A percentile compares a stretch with the other conserved stretches of the same genome.
Evolutionary conservation across 768 basidiomycete genomes (phyloP).

Genomic region (Sutorius australiensis): DNA sequence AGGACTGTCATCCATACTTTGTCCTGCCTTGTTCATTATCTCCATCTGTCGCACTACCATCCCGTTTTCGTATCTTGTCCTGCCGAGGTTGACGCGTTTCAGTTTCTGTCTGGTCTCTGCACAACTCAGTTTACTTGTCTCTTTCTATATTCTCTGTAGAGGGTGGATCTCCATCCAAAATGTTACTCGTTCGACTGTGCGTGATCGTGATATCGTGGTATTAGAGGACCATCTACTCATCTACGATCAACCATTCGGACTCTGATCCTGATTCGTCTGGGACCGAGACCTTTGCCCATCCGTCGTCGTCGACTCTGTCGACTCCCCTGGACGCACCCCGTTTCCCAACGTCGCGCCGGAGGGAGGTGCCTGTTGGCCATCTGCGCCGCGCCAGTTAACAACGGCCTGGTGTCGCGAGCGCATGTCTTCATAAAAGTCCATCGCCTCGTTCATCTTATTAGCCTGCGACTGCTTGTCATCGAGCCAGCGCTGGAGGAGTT

Average conservation of each 20-base stretch:
- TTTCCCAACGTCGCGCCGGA: constrained; percentile 41
- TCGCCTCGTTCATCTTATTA: constrained; percentile 93
- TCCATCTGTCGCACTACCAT: constrained; percentile 17
- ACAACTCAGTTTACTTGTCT: constrained; percentile 17
- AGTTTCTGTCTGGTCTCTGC: constrained; percentile 13
- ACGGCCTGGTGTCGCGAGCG: constrained; percentile 66
- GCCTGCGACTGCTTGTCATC: constrained; percentile 92
- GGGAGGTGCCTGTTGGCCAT: constrained; percentile 32
- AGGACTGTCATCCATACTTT: constrained; percentile 30
- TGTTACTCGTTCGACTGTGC: constrained; percentile 17
- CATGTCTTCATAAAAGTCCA: constrained; percentile 86
- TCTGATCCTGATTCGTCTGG: constrained; percentile 72
- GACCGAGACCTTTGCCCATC: constrained; percentile 72
- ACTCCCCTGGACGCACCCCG: constrained; percentile 42
- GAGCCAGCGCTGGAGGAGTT: constrained; percentile 93
- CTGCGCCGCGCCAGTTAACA: constrained; percentile 51
- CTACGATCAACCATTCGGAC: constrained; percentile 87
- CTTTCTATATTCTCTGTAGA: constrained; percentile 32
- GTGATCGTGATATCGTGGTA: constrained; percentile 18
- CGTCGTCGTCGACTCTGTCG: constrained; percentile 40
- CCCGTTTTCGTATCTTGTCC: constrained; percentile 22
- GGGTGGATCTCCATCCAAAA: constrained; percentile 28
- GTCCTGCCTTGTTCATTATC: constrained; percentile 24
- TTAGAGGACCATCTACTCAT: constrained; percentile 33
- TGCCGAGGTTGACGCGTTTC: constrained; percentile 25